Evolutionary conservation across 1,139 yeast genomes (phyloP), one percentile per base, ranked within the genome.

Genomic region (Nakaseomyces sp.): DNA sequence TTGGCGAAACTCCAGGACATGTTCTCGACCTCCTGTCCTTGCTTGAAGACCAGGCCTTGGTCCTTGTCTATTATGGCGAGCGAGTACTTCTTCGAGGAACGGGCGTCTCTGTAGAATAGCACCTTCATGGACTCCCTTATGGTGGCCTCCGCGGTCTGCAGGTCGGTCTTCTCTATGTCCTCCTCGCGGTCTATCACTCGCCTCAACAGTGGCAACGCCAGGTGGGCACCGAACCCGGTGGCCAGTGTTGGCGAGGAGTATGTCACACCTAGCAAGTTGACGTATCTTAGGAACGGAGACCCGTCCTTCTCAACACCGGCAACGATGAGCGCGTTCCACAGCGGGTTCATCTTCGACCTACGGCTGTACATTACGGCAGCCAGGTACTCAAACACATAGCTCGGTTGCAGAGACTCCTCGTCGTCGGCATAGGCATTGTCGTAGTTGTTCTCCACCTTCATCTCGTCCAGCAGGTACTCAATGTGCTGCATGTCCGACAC

Each of bases 171-270:
- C 43, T 65, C 66, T 24, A 70, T 77, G 55, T 88, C 96, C 31
- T 75, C 79, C 53, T 89, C 96, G 39, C 71, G 70, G 47, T 89
- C 95, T 41, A 84, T 86, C 49, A 82, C 73, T 61, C 84, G 79
- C 69, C 99, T 81, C 63, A 93, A 73, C 54, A 93, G 70, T 29
- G 99, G 99, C 37, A 88, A 69, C 3, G 98, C 98, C 65, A 93
- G 72, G 65, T 93, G 91, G 10, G 95, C 82, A 46, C 98, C 99
- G 64, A 89, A 91, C 1, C 99, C 99, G 2, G 98, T 89, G 41
- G 97, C 96, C 50, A 93, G 70, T 3, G 95, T 74, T 28, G 96
- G 94, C 0, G 97, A 75, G 7, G 86, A 76, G 65, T 85, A 93
- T 0, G 95, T 77, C 17, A 89, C 96, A 40, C 99, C 99, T 47